Conservation (phyloP, 352 stramenopile species). For the Globisporangium solare region DNA sequence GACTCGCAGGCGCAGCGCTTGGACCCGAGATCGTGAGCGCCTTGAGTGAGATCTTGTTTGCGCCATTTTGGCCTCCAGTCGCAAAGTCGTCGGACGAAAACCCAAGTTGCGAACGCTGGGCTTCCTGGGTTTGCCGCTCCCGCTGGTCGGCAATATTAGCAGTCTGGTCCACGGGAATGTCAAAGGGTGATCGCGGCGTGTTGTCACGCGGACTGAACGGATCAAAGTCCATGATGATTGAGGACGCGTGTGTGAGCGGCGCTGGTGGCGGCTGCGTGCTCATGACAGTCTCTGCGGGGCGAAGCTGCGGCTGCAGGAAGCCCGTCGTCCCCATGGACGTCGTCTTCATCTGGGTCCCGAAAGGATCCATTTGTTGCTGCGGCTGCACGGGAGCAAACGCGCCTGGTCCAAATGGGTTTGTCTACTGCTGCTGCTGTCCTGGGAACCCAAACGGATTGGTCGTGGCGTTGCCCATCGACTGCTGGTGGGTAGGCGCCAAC, state of each 20-base stretch:
- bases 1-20: slow-evolving; percentile 13
- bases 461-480: slow-evolving; percentile 6
- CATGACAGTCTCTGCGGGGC: slow-evolving; percentile 18
- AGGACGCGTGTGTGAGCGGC: slow-evolving; percentile 25
- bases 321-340: background rate
- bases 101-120: slow-evolving; percentile 46
- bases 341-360: slow-evolving; percentile 28
- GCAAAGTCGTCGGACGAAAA: slow-evolving; percentile 53
- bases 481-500: slow-evolving; percentile 23
- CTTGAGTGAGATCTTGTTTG: slow-evolving; percentile 41
- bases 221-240: slow-evolving; percentile 69
- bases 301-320: slow-evolving; percentile 12
- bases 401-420: slow-evolving; percentile 20
- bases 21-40: slow-evolving; percentile 18
- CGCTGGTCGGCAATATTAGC: slow-evolving; percentile 6
- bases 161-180: slow-evolving; percentile 18
- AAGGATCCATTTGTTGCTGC: slow-evolving; percentile 37
- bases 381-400: slow-evolving; percentile 17
- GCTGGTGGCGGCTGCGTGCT: slow-evolving; percentile 17
- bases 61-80: slow-evolving; percentile 5
- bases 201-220: slow-evolving; percentile 57
- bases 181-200: slow-evolving; percentile 46
- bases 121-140: slow-evolving; percentile 61
- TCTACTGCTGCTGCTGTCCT: slow-evolving; percentile 63
- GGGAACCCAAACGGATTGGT: slow-evolving; percentile 21